These are phyloP conservation scores for Rhizomucor miehei DNA, from an alignment of 371 early-diverging fungal genomes.

Conservation along the genomic window DNA sequence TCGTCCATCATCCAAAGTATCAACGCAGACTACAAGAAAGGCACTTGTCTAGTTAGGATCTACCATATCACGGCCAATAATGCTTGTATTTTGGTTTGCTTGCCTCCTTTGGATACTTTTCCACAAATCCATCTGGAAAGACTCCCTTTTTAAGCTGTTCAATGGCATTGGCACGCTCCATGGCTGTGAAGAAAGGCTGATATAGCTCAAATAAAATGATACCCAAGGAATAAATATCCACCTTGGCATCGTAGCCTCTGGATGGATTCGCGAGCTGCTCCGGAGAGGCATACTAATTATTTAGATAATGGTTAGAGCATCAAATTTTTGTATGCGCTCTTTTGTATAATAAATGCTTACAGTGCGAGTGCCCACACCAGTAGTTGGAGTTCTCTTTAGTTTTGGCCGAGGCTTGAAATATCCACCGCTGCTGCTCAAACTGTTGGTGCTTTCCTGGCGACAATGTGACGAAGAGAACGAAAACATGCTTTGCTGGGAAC, in stretches of 20 bases:
- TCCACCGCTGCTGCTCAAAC: background rate
- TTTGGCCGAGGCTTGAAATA: slow-evolving; percentile 5
- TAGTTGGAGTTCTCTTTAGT: slow-evolving; percentile 33
- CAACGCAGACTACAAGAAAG: slow-evolving; percentile 54
- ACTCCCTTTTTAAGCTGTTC: slow-evolving; percentile 61
- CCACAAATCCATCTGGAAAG: slow-evolving; percentile 73
- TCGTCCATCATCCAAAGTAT: slow-evolving; percentile 76
- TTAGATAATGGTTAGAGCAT: background rate
- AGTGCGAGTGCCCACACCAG: slow-evolving; percentile 74
- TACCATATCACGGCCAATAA: background rate
- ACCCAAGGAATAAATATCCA: slow-evolving; percentile 72
- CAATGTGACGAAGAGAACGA: background rate
- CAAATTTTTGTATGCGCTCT: no score
- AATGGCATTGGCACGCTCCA: slow-evolving; percentile 66
- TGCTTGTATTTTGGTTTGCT: background rate
- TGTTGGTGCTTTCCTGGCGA: background rate
- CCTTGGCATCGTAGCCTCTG: slow-evolving; percentile 56
- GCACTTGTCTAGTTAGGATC: slow-evolving; percentile 2
- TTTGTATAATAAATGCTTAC: slow-evolving; percentile 21
- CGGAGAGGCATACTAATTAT: slow-evolving; percentile 88
- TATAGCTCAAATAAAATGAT: slow-evolving; percentile 72
- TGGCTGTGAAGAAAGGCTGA: slow-evolving; percentile 59
- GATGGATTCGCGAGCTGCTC: slow-evolving; percentile 76
- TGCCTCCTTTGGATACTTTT: slow-evolving; percentile 74
- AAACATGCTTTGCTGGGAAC: background rate